Evolutionary conservation across 148 eudicot species (phyloP).

Genomic region (Rhododendron kiyosumense): DNA sequence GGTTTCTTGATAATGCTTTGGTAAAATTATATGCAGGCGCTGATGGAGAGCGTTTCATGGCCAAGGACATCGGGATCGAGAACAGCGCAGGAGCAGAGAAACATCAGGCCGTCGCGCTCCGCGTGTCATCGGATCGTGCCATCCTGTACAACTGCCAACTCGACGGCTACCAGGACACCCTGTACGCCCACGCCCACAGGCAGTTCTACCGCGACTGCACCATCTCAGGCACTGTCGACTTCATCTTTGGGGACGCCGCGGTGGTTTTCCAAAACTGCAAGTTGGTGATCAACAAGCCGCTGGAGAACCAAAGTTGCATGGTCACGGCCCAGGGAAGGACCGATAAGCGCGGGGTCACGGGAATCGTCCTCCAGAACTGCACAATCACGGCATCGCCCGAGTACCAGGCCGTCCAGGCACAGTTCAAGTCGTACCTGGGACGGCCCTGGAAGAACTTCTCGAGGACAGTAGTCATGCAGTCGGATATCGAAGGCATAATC

Average conservation of each 20-base stretch:
- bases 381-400: conserved; percentile 38
- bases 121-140: conserved; percentile 25
- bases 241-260: conserved; percentile 54
- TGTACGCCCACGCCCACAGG: conserved; percentile 45
- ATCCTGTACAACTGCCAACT: conserved; percentile 35
- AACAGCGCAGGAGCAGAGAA: conserved; percentile 36
- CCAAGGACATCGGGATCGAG: conserved; percentile 38
- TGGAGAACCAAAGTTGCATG: conserved; percentile 30
- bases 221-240: conserved; percentile 65
- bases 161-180: conserved; percentile 52
- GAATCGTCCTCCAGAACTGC: conserved; percentile 43
- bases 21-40: conserved; percentile 18
- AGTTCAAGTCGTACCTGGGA: conserved; percentile 43
- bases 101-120: conserved; percentile 52
- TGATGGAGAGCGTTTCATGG: conserved; percentile 37
- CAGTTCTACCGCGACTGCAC: conserved; percentile 65
- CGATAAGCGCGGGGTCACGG: conserved; percentile 24
- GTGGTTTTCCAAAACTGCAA: conserved; percentile 58
- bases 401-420: conserved; percentile 18
- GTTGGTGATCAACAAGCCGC: conserved; percentile 46
- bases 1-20: background rate
- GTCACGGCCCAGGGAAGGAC: conserved; percentile 52
- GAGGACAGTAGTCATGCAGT: conserved; percentile 63
- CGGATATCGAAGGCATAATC: conserved; percentile 42
- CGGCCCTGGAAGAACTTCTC: conserved; percentile 74